Evolutionary conservation across 257 asterid species (phyloP).

Genomic region (Linaria vulgaris): DNA sequence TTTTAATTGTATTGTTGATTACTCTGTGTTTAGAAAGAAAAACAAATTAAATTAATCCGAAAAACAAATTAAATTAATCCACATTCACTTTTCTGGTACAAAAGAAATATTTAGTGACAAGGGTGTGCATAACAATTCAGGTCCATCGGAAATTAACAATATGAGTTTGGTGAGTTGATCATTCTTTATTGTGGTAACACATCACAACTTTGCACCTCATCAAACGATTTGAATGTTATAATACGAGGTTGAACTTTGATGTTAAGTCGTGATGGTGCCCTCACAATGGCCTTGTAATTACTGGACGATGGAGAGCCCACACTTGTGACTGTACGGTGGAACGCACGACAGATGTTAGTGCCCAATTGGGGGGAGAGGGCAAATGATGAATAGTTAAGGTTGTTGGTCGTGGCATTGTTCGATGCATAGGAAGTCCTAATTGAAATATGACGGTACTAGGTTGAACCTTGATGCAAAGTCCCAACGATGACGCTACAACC

Average conservation of each 20-base stretch:
- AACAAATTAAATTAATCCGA: no score
- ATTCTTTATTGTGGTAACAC: no score
- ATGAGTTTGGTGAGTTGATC: no score
- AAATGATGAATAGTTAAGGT: conserved; percentile 65
- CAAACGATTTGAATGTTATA: conserved; percentile 40
- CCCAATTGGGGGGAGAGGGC: conserved; percentile 30
- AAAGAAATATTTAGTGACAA: no score
- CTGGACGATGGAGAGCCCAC: conserved; percentile 61
- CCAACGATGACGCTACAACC: conserved; percentile 15
- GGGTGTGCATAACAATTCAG: no score
- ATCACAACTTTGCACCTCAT: conserved; percentile 38
- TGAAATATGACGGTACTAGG: conserved; percentile 43
- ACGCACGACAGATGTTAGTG: conserved; percentile 27
- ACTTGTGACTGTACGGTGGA: conserved; percentile 53
- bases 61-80: no score
- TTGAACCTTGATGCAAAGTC: conserved; percentile 36
- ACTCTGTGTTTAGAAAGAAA: no score
- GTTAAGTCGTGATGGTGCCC: conserved; percentile 24
- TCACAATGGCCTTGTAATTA: conserved; percentile 38
- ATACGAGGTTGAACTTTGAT: conserved; percentile 43
- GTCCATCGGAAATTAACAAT: no score
- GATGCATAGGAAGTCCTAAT: no score
- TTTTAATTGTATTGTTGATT: no score
- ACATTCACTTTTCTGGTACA: no score
- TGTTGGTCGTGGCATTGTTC: conserved; percentile 48